Evolutionary conservation across 2,329 filamentous ascomycete genomes (phyloP).

Genomic region (Dactylellina haptotyla): DNA sequence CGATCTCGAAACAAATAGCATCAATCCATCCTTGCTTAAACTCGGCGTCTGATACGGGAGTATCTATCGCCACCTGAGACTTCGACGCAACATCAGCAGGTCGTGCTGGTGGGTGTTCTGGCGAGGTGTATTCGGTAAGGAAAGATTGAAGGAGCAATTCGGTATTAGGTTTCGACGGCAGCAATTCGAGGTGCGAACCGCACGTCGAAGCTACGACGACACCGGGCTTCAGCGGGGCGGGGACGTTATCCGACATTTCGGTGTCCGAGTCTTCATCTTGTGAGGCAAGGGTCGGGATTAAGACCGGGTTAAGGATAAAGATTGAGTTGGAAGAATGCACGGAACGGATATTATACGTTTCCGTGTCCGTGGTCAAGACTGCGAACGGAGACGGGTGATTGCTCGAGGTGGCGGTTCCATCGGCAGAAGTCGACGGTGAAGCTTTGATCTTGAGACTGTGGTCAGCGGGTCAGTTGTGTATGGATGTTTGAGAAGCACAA

Average conservation of each 20-base stretch:
- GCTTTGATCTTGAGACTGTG: conserved; percentile 58
- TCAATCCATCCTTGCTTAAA: conserved; percentile 55
- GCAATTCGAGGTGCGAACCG: conserved; percentile 56
- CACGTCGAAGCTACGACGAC: conserved; percentile 56
- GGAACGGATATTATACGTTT: conserved; percentile 57
- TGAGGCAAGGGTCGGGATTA: conserved; percentile 22
- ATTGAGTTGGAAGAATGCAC: conserved; percentile 58
- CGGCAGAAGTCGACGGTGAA: not conserved
- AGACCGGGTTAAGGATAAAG: conserved; percentile 56
- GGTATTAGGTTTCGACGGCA: conserved; percentile 52
- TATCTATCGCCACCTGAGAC: conserved; percentile 18
- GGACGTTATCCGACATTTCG: conserved; percentile 27
- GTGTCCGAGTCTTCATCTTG: conserved; percentile 40
- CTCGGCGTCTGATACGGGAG: conserved; percentile 55
- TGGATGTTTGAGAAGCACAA: not conserved
- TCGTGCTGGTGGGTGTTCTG: conserved; percentile 1
- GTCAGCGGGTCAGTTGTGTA: conserved; percentile 12
- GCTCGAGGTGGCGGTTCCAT: conserved; percentile 5
- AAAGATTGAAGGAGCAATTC: conserved; percentile 31
- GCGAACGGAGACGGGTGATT: conserved; percentile 42
- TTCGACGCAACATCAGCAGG: conserved; percentile 27
- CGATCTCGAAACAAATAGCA: conserved; percentile 53
- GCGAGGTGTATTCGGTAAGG: conserved; percentile 35
- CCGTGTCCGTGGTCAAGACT: conserved; percentile 56
- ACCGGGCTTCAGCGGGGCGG: conserved; percentile 23